Base-by-base conservation (phyloP, 176 grass and related monocot species). In the Ensete glaucum region DNA sequence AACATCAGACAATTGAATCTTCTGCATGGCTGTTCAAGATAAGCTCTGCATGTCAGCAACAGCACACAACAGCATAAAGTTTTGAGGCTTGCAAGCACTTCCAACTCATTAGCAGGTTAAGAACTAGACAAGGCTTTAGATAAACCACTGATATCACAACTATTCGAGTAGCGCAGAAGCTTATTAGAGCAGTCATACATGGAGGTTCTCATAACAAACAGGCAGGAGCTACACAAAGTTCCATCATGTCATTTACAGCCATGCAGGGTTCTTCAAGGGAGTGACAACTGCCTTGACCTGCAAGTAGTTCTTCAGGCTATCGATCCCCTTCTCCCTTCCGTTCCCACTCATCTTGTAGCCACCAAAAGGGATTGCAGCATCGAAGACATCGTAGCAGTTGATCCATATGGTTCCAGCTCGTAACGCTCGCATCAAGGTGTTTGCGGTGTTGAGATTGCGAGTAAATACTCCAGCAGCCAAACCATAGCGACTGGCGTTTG, bases 381-480 rank as follows among this genome's bases (percentile, higher is more conserved):
- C 95, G 50, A 94, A 89, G n/a, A 94, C 74, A 66, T 91, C 82
- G 52, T 72, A 99, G 86, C 86, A 91, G 74, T 99, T 99, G 16
- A 99, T 26, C 95, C 95, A 94, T 23, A 94, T 86, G 2, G 84
- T 84, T 8, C 95, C 95, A 29, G 60, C 90, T 73, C 82, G 69
- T 9, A 99, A 79, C 1, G 90, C 88, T 20, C 91, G 80, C 24
- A 78, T 69, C 84, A 88, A 26, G 1, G 90, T 84, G 90, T 89
- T 99, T n/a, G 95, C 95, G 50, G 81, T 80, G 81, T 91, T 81
- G 21, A 99, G 29, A 79, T 83, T 94, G 62, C 68, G 15, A 13
- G 95, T 99, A 82, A 99, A 91, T 51, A 99, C 88, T 54, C 95
- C 90, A 8, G 90, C 88, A n/a, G 95, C 95, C 76, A 91, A 76